Base-by-base conservation (phyloP, 1,139 yeast species). In the Lodderomyces parapsilosis region DNA sequence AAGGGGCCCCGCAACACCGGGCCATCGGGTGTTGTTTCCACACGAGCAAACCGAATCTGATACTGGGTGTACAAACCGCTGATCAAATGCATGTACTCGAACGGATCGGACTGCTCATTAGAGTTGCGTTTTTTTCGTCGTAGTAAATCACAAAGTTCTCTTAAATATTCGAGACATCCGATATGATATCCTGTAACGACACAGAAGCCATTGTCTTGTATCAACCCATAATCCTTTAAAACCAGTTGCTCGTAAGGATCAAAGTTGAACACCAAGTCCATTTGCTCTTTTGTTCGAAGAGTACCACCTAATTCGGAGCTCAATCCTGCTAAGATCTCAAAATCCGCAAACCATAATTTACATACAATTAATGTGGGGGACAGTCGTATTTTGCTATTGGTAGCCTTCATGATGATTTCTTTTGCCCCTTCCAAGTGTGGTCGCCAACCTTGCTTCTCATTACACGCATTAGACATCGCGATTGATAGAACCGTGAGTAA, bases 381-480 rank as follows among this genome's bases (percentile, higher is more conserved):
- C 58, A 49, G 55, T 13, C 58, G 44, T 7, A 53, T 51, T 30
- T 50, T 54, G 15, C 52, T 43, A 31, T 43, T 46, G 8, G 65
- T 69, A 15, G 77, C 70, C 46, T 79, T 78, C 42, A 81, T 63
- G 35, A 80, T 63, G 14, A 83, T 63, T 49, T 81, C 85, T 45
- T 82, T 81, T 0, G 86, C 88, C 20, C 87, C 88, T 49, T 76
- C 68, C 41, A 83, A 62, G 62, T 83, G 89, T 0, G 86, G 81
- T 49, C 88, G 68, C 89, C 89, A 83, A 49, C 78, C 76, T 41
- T 80, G 78, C 55, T 77, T 76, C 1, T 80, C 69, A 27, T 63
- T 62, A n/a, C 81, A 68, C 0, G 86, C 86, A 54, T 83, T 80
- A 43, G 83, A 83, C 48, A 85, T 74, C 0, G 88, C 81, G 32